Evolutionary conservation across 2,329 filamentous ascomycete genomes (phyloP).

Genomic region (Ceratocystis lukuohia): DNA sequence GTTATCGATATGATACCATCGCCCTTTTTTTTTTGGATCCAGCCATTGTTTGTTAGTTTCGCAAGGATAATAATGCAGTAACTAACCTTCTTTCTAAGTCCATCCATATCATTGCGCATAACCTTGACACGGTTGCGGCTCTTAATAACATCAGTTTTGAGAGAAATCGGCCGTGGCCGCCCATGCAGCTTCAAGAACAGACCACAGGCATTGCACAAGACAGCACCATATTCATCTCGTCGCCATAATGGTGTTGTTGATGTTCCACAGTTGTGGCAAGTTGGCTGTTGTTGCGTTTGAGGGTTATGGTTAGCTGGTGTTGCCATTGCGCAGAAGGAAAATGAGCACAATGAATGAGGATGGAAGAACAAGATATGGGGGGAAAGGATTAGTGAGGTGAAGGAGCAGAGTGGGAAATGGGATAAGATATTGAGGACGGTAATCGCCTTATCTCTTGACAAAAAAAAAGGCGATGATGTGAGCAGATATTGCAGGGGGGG

Average conservation of each 20-base stretch:
- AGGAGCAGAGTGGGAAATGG: neutral
- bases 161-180: conserved; percentile 78
- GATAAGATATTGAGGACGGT: conserved; percentile 6
- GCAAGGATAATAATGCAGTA: conserved; percentile 1
- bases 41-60: conserved; percentile 6
- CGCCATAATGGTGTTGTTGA: conserved; percentile 95
- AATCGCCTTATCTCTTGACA: neutral
- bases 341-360: neutral
- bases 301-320: conserved; percentile 38
- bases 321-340: conserved; percentile 29
- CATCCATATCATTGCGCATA: conserved; percentile 53
- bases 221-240: conserved; percentile 85
- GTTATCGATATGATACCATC: conserved; percentile 11
- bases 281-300: conserved; percentile 60
- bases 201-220: conserved; percentile 96
- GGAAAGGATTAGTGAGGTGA: neutral
- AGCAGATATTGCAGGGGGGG: neutral
- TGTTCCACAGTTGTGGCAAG: conserved; percentile 91
- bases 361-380: neutral
- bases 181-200: conserved; percentile 95
- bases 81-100: conserved; percentile 51
- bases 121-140: conserved; percentile 97
- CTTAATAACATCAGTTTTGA: conserved; percentile 99
- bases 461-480: neutral
- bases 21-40: neutral